phyloP scores from a whole-genome alignment of 2,329 filamentous ascomycete species.

The Hypoxylon sp. region DNA sequence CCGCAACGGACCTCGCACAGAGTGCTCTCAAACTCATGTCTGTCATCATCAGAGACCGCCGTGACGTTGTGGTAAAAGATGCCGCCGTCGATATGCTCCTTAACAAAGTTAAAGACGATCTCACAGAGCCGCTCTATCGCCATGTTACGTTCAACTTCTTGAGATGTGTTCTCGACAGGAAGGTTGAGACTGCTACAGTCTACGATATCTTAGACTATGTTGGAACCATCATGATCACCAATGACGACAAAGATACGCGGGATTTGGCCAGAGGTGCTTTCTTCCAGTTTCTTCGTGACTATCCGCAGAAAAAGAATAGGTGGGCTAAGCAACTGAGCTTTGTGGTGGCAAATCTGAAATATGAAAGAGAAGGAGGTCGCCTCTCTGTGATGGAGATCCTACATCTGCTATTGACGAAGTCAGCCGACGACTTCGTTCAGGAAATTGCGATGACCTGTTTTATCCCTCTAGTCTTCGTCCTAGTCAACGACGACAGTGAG shows the following conservation, averaged over 20 bases:
- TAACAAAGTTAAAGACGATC: conserved; percentile 84
- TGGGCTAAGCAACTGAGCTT: conserved; percentile 93
- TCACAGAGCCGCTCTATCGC: conserved; percentile 92
- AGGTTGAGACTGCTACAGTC: conserved; percentile 86
- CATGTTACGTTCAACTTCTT: conserved; percentile 96
- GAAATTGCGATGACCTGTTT: conserved; percentile 87
- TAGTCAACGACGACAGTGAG: conserved; percentile 89
- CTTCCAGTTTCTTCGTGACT: conserved; percentile 94
- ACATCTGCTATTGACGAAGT: conserved; percentile 87
- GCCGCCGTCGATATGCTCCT: conserved; percentile 86
- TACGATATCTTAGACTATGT: conserved; percentile 94
- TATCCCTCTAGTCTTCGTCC: conserved; percentile 85
- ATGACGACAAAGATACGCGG: conserved; percentile 89
- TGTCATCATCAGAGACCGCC: conserved; percentile 85
- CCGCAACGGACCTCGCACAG: conserved; percentile 87
- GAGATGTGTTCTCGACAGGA: conserved; percentile 86
- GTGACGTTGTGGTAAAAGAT: conserved; percentile 82
- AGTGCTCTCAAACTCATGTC: conserved; percentile 90
- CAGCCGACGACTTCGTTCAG: conserved; percentile 84
- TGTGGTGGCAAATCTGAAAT: conserved; percentile 90
- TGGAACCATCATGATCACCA: conserved; percentile 94
- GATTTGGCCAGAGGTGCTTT: conserved; percentile 91
- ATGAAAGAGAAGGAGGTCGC: conserved; percentile 88
- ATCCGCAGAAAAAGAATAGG: conserved; percentile 90
- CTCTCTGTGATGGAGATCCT: conserved; percentile 94